phyloP scores from a whole-genome alignment of 139 green algal species.

The Chlamydomonas sphaeroides region DNA sequence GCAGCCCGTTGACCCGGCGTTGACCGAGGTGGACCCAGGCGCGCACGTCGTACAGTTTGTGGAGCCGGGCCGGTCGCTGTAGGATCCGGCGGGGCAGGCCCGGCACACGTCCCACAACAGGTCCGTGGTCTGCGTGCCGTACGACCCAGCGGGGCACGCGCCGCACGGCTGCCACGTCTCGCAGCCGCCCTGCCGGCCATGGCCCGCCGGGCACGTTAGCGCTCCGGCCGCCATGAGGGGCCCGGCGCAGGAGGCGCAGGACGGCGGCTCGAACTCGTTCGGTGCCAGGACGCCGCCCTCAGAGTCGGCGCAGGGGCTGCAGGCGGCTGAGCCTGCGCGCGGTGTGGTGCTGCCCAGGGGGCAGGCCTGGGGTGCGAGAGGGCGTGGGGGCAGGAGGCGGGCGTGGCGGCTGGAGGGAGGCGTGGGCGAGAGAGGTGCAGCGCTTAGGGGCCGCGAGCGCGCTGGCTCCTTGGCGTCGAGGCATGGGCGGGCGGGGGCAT shows the following conservation, averaged over 20 bases:
- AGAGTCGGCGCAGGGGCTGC: not conserved
- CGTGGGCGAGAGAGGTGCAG: too few relatives aligned
- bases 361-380: not conserved
- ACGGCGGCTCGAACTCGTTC: not conserved
- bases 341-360: not conserved
- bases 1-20: not conserved
- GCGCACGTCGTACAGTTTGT: not conserved
- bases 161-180: not conserved
- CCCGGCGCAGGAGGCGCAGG: not conserved
- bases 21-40: not conserved
- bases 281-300: not conserved
- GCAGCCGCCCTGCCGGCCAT: not conserved
- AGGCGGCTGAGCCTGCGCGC: not conserved
- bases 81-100: not conserved
- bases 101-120: constrained; percentile 1
- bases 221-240: not conserved
- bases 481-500: too few relatives aligned
- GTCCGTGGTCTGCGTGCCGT: not conserved
- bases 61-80: not conserved
- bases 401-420: too few relatives aligned
- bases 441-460: too few relatives aligned
- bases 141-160: not conserved
- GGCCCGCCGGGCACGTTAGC: not conserved
- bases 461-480: too few relatives aligned
- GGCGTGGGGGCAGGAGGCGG: too few relatives aligned